Base-by-base conservation (phyloP, 1,139 yeast genomes). In the Saccharomyces pastorianus region DNA sequence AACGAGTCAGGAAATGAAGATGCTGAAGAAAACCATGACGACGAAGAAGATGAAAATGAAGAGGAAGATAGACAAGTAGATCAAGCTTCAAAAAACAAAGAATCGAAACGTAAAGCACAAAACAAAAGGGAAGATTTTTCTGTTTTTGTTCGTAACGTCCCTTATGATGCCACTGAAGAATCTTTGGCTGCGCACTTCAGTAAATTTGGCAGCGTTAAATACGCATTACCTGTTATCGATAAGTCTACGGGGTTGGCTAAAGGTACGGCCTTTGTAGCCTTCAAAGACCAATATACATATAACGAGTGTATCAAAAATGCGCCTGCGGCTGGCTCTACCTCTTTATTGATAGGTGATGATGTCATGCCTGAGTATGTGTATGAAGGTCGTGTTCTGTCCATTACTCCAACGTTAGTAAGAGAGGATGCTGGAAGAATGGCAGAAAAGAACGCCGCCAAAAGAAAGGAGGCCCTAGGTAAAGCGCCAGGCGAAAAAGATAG, bases 211-310 rank as follows among this genome's bases (percentile, higher is more conserved):
- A 80, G 88, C 8, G 91, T 93, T 32, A 85, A 87, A 63, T 93
- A 90, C 68, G 99, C 99, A 0, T 77, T 93, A 51, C 97, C 98
- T 0, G 99, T 95, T 9, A 77, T 85, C 61, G 99, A 95, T 67
- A 86, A 78, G 65, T 85, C 77, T 55, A 84, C 96, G 2, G 96
- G 95, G 4, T 75, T 88, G 56, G 90, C 99, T 9, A 88, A 79
- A 68, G 99, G 99, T 55, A 86, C 96, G 0, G 99, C 97, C 0
- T 93, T 93, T 68, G 96, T 93, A 48, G 96, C 96, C 0, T 93
- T 93, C 68, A 71, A 69, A 53, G 75, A 78, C 34, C 82, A 81
- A 57, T 82, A 77, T 4, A 81, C 88, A 2, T 88, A 82, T 64
- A 76, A 77, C 32, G 78, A 79, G 53, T 93, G 98, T 72, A 71